Conservation (phyloP, 495 filamentous ascomycete genomes). For the Penicillium turbatum region DNA sequence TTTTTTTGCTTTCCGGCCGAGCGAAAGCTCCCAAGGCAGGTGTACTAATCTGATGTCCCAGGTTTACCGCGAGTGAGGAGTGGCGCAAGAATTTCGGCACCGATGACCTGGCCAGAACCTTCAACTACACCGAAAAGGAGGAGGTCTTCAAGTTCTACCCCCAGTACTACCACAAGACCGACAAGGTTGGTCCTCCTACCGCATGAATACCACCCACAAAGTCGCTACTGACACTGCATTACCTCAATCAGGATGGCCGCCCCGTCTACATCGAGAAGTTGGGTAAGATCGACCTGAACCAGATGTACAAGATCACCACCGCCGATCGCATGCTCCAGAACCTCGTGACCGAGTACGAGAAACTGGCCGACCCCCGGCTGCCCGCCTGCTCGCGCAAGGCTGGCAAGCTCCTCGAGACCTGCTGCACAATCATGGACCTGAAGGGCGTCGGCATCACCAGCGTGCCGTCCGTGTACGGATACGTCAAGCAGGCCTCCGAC, state of each 20-base stretch:
- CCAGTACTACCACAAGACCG: slow-evolving; percentile 99
- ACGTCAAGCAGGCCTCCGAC: slow-evolving; percentile 71
- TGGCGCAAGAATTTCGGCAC: slow-evolving; percentile 86
- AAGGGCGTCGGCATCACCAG: slow-evolving; percentile 86
- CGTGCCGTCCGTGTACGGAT: slow-evolving; percentile 76
- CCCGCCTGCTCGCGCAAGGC: slow-evolving; percentile 94
- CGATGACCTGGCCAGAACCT: slow-evolving; percentile 75
- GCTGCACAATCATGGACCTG: slow-evolving; percentile 94
- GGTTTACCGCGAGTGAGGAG: slow-evolving; percentile 87
- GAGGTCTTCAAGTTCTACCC: slow-evolving; percentile 90
- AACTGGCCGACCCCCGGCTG: slow-evolving; percentile 83
- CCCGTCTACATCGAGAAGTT: slow-evolving; percentile 96
- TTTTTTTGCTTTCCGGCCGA: not conserved
- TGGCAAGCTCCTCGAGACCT: slow-evolving; percentile 87
- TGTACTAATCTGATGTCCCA: slow-evolving; percentile 31
- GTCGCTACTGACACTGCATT: slow-evolving; percentile 8
- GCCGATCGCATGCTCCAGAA: slow-evolving; percentile 92
- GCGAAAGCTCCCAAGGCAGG: slow-evolving; percentile 1
- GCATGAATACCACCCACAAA: not conserved
- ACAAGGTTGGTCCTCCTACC: slow-evolving; percentile 61
- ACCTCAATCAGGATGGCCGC: slow-evolving; percentile 70
- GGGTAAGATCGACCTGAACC: slow-evolving; percentile 83
- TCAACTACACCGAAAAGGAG: slow-evolving; percentile 85
- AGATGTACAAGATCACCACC: slow-evolving; percentile 91
- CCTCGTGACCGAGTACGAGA: slow-evolving; percentile 95